Conservation (phyloP, 2,329 filamentous ascomycete species). For the Pyrenophora seminiperda region DNA sequence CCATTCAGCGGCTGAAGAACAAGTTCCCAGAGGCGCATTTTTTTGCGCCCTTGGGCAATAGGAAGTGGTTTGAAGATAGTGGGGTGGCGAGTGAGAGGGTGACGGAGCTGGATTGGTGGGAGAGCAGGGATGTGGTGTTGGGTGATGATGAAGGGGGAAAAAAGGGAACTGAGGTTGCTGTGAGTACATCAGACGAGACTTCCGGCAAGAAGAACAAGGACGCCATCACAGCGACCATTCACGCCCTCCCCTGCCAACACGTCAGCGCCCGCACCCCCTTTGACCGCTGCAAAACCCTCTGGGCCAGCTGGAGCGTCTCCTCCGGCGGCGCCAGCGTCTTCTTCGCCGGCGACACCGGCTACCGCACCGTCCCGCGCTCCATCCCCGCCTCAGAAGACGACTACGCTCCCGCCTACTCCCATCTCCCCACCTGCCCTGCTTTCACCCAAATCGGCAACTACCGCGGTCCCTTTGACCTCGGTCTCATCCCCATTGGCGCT, state of each 20-base stretch:
- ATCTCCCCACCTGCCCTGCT: conserved; percentile 76
- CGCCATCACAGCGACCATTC: conserved; percentile 70
- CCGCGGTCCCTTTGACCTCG: conserved; percentile 86
- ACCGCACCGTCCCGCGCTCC: conserved; percentile 73
- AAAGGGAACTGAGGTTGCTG: conserved; percentile 8
- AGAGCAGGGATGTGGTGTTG: conserved; percentile 75
- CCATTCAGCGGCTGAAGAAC: conserved; percentile 71
- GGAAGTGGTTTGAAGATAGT: conserved; percentile 75
- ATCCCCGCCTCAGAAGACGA: conserved; percentile 69
- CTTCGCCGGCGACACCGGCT: conserved; percentile 90
- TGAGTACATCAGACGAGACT: no score
- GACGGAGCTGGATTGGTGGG: conserved; percentile 96
- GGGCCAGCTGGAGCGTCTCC: conserved; percentile 83
- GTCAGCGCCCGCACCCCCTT: conserved; percentile 69
- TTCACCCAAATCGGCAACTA: conserved; percentile 82
- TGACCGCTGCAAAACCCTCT: conserved; percentile 78
- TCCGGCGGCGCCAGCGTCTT: conserved; percentile 79
- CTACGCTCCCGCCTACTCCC: conserved; percentile 66
- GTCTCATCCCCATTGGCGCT: conserved; percentile 90
- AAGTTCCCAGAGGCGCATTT: conserved; percentile 81
- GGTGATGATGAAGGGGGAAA: conserved; percentile 38
- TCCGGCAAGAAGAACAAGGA: conserved; percentile 1
- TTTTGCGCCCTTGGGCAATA: conserved; percentile 83
- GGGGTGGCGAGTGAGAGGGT: conserved; percentile 79
- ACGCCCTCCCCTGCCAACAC: conserved; percentile 85